Percentiles rank a stretch among this genome's conserved stretches.
These are phyloP conservation scores for Polytolypa hystricis DNA, from an alignment of 2,329 filamentous ascomycete genomes.

Conservation along the genomic window DNA sequence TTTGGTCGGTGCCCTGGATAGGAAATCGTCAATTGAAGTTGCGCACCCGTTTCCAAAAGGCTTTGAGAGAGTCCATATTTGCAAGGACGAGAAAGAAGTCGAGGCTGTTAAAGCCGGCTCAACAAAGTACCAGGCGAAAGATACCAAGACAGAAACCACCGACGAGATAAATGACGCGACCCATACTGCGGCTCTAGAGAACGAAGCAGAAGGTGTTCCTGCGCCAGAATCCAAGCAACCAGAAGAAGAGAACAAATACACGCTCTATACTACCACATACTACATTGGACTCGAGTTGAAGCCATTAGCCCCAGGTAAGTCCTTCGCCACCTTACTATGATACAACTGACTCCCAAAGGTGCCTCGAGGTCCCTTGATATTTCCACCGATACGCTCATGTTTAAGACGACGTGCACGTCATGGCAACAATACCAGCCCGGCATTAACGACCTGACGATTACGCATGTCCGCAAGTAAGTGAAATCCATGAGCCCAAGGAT, in stretches of 20 bases:
- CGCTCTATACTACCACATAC: slow-evolving; percentile 79
- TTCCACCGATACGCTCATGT: slow-evolving; percentile 69
- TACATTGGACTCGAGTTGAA: slow-evolving; percentile 82
- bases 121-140: slow-evolving; percentile 47
- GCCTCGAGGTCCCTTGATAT: slow-evolving; percentile 41
- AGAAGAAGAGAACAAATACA: slow-evolving; percentile 33
- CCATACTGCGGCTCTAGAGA: slow-evolving; percentile 38
- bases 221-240: slow-evolving; percentile 27
- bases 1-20: slow-evolving; percentile 72
- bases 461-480: slow-evolving; percentile 74
- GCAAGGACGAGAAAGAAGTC: slow-evolving; percentile 49
- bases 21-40: slow-evolving; percentile 65
- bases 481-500: no score
- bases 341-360: slow-evolving; percentile 26
- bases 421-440: slow-evolving; percentile 66
- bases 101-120: slow-evolving; percentile 52
- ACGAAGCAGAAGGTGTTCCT: slow-evolving; percentile 30
- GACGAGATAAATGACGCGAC: slow-evolving; percentile 41
- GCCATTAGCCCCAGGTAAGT: slow-evolving; percentile 59
- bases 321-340: slow-evolving; percentile 10
- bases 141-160: slow-evolving; percentile 40
- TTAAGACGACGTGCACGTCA: slow-evolving; percentile 67
- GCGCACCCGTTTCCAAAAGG: slow-evolving; percentile 90
- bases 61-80: slow-evolving; percentile 71
- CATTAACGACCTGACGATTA: slow-evolving; percentile 68